Percentiles rank a stretch among this genome's conserved stretches.
phyloP scores from a whole-genome alignment of 2,329 filamentous ascomycete genomes.

The Dendrostoma leiphaemia region DNA sequence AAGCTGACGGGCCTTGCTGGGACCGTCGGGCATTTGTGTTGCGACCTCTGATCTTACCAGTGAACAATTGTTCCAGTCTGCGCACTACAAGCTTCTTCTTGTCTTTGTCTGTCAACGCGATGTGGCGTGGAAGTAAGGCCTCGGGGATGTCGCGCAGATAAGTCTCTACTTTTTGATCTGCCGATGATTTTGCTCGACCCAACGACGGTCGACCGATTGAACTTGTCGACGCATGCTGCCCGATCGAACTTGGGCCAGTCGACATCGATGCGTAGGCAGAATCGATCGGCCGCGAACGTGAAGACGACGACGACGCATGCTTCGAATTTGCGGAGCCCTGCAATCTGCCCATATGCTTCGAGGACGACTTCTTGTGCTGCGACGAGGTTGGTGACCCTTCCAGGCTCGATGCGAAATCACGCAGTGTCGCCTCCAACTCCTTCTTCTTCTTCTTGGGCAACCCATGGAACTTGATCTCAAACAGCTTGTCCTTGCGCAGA shows the following conservation, averaged over 20 bases:
- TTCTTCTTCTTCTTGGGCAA: constrained; percentile 70
- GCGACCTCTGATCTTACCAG: constrained; percentile 57
- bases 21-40: constrained; percentile 27
- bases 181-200: constrained; percentile 37
- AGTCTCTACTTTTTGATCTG: constrained; percentile 61
- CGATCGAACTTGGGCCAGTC: constrained; percentile 36
- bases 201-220: constrained; percentile 36
- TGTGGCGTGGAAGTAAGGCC: constrained; percentile 61
- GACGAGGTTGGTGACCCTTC: constrained; percentile 46
- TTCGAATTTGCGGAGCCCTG: constrained; percentile 48
- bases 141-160: constrained; percentile 73
- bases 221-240: constrained; percentile 38
- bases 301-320: constrained; percentile 52
- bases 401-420: constrained; percentile 66
- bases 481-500: constrained; percentile 72
- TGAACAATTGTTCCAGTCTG: constrained; percentile 77
- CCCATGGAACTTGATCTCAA: constrained; percentile 78
- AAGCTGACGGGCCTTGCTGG: constrained; percentile 26
- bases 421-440: constrained; percentile 71
- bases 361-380: constrained; percentile 40
- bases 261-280: constrained; percentile 71
- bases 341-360: constrained; percentile 36
- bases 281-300: constrained; percentile 52
- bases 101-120: constrained; percentile 66
- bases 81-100: constrained; percentile 76